These are phyloP conservation scores for Neurospora terricola DNA, from an alignment of 495 filamentous ascomycete species.

Conservation along the genomic window DNA sequence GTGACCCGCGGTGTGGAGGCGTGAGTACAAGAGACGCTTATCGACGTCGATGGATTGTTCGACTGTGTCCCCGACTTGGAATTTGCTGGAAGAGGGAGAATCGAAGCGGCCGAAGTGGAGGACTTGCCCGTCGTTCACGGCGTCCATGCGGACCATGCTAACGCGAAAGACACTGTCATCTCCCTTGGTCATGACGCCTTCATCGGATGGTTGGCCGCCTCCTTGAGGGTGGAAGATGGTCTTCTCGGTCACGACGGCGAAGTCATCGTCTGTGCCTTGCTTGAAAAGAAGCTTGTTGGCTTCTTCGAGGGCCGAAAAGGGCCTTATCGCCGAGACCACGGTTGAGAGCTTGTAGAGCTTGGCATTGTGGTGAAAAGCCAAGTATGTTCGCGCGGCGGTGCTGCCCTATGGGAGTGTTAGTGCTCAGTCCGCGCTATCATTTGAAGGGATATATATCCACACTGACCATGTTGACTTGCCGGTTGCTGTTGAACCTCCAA, in stretches of 20 bases:
- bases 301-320: constrained; percentile 36
- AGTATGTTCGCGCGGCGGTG: constrained; percentile 31
- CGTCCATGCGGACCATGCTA: constrained; percentile 38
- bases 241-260: constrained; percentile 43
- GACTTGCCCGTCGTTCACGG: constrained; percentile 36
- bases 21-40: constrained; percentile 46
- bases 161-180: constrained; percentile 34
- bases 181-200: constrained; percentile 36
- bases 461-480: not conserved
- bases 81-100: constrained; percentile 8
- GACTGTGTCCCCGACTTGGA: constrained; percentile 29
- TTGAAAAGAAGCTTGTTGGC: constrained; percentile 42
- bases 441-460: not conserved
- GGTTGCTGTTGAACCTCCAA: not conserved
- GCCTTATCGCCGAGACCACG: constrained; percentile 31
- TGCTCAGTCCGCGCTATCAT: not conserved
- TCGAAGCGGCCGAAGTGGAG: constrained; percentile 49
- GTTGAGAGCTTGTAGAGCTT: constrained; percentile 36
- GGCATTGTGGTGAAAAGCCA: constrained; percentile 46
- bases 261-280: constrained; percentile 19
- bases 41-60: constrained; percentile 42
- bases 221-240: constrained; percentile 64
- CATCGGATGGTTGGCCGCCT: constrained; percentile 55
- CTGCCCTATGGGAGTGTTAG: constrained; percentile 2
- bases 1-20: constrained; percentile 56